Evolutionary conservation across 768 basidiomycete species (phyloP).

Genomic region (Strobilomyces dryophilus): DNA sequence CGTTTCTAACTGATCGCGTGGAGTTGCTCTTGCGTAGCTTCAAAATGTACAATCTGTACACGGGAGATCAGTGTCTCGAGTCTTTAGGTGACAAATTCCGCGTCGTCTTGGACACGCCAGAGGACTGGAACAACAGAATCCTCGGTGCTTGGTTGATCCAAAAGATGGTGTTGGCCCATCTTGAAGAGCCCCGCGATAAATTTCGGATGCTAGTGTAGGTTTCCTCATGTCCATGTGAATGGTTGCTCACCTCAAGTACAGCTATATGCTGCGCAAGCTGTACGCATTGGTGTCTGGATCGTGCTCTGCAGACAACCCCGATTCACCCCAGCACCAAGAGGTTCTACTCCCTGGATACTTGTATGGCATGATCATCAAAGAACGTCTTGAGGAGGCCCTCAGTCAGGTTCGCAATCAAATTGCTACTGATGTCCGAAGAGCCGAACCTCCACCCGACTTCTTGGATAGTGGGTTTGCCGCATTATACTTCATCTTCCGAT

Average conservation of each 20-base stretch:
- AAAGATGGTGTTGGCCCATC: conserved; percentile 86
- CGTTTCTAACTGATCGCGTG: conserved; percentile 95
- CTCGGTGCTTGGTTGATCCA: conserved; percentile 81
- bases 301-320: conserved; percentile 93
- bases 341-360: conserved; percentile 89
- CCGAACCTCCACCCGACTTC: conserved; percentile 78
- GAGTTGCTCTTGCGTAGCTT: conserved; percentile 92
- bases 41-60: conserved; percentile 86
- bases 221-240: not conserved
- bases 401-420: conserved; percentile 70
- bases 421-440: conserved; percentile 66
- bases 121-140: conserved; percentile 84
- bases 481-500: not conserved
- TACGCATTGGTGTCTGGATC: conserved; percentile 87
- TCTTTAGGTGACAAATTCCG: conserved; percentile 97
- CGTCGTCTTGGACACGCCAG: conserved; percentile 83
- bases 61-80: conserved; percentile 87
- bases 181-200: conserved; percentile 85
- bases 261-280: conserved; percentile 96
- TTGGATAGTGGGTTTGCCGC: conserved; percentile 61
- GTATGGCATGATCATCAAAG: conserved; percentile 98
- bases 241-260: conserved; percentile 30
- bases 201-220: conserved; percentile 86
- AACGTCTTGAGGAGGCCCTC: conserved; percentile 88
- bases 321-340: conserved; percentile 98